Percentiles rank a stretch among this genome's conserved stretches.
phyloP scores from a whole-genome alignment of 345 rosid genomes.

The Acer yangbiense region DNA sequence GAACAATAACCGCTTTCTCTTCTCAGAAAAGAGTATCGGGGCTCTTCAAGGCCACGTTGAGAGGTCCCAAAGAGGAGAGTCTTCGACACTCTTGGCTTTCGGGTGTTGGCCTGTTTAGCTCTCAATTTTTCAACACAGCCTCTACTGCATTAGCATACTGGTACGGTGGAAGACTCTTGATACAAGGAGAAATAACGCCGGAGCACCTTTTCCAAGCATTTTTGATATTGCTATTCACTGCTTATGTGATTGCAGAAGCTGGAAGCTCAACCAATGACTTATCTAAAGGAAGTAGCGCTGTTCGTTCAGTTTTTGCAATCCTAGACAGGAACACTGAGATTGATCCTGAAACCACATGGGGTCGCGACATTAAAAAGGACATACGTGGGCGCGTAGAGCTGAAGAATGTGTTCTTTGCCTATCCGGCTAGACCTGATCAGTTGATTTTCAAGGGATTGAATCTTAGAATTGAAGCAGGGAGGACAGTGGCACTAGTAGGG shows the following conservation, averaged over 20 bases:
- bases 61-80: constrained; percentile 63
- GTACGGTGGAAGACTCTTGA: constrained; percentile 68
- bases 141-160: constrained; percentile 58
- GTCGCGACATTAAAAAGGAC: constrained; percentile 33
- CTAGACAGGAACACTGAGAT: constrained; percentile 60
- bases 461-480: constrained; percentile 62
- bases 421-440: constrained; percentile 63
- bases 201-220: constrained; percentile 62
- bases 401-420: constrained; percentile 58
- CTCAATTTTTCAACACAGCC: constrained; percentile 63
- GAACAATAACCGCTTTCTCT: constrained; percentile 75
- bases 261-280: constrained; percentile 72
- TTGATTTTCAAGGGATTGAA: constrained; percentile 55
- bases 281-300: constrained; percentile 57
- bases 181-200: constrained; percentile 32
- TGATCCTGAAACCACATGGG: constrained; percentile 39
- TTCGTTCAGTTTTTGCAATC: constrained; percentile 50
- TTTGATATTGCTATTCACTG: constrained; percentile 53
- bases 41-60: constrained; percentile 53
- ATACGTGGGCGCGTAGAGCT: constrained; percentile 54
- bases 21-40: constrained; percentile 61
- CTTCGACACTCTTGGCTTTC: constrained; percentile 52
- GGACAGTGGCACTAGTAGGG: constrained; percentile 58
- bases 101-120: constrained; percentile 61
- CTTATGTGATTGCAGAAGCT: constrained; percentile 71